Percentiles rank a stretch among this genome's conserved stretches.
Conservation (phyloP, 495 filamentous ascomycete species). For the Xylaria bambusicola region DNA sequence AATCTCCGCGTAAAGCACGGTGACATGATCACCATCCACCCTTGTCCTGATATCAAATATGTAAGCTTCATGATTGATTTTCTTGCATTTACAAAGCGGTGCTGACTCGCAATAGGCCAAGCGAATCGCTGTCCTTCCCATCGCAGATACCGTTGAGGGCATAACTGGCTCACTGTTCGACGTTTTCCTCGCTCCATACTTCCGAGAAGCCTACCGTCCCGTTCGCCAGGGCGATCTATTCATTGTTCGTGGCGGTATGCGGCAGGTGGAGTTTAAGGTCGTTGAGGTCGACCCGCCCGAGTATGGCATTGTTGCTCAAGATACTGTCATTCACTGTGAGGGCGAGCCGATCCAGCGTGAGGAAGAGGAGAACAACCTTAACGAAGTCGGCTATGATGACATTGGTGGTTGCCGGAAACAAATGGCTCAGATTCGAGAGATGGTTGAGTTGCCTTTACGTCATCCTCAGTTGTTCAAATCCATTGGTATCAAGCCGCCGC, state of each 20-base stretch:
- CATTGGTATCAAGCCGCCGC: constrained; percentile 98
- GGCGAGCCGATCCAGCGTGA: constrained; percentile 98
- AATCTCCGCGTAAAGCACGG: constrained; percentile 98
- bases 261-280: constrained; percentile 98
- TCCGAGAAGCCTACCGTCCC: constrained; percentile 97
- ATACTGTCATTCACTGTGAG: constrained; percentile 98
- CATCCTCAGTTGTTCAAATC: constrained; percentile 99
- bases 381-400: constrained; percentile 98
- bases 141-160: constrained; percentile 97
- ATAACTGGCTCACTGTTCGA: constrained; percentile 97
- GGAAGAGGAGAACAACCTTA: constrained; percentile 97
- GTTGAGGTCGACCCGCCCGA: constrained; percentile 98
- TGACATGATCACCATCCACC: constrained; percentile 93
- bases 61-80: constrained; percentile 56
- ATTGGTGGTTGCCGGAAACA: constrained; percentile 99
- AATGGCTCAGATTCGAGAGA: constrained; percentile 98
- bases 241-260: constrained; percentile 95
- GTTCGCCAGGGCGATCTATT: constrained; percentile 96
- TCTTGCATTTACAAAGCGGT: too few relatives aligned
- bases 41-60: constrained; percentile 99
- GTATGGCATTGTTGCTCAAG: constrained; percentile 97
- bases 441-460: constrained; percentile 94
- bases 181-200: constrained; percentile 98
- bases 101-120: constrained; percentile 68
- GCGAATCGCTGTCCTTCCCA: constrained; percentile 97